Conservation (phyloP, 2,329 filamentous ascomycete genomes). For the Neonectria neomacrospora region DNA sequence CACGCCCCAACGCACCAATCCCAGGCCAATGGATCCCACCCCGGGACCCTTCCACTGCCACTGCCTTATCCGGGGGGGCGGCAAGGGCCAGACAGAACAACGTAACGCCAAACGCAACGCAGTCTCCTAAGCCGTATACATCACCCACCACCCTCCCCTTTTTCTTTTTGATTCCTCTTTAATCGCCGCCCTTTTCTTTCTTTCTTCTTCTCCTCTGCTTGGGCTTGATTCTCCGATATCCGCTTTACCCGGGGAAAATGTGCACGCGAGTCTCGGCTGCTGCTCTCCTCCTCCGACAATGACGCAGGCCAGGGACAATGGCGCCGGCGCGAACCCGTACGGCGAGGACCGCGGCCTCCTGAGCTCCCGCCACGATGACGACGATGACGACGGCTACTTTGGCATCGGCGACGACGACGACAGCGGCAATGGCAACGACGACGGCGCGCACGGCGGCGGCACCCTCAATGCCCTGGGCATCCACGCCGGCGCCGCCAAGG, state of each 20-base stretch:
- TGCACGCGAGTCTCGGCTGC: slow-evolving; percentile 39
- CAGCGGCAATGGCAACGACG: slow-evolving; percentile 33
- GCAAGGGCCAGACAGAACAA: slow-evolving; percentile 19
- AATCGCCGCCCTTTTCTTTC: not conserved
- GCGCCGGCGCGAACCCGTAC: slow-evolving; percentile 44
- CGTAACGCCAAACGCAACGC: slow-evolving; percentile 28
- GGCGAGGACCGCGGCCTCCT: slow-evolving; percentile 50
- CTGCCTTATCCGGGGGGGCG: slow-evolving; percentile 40
- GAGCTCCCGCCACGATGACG: slow-evolving; percentile 36
- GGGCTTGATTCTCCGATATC: not conserved
- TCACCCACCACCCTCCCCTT: not conserved
- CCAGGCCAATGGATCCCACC: slow-evolving; percentile 36
- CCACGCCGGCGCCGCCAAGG: slow-evolving; percentile 30
- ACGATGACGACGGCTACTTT: slow-evolving; percentile 44
- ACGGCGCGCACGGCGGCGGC: slow-evolving; percentile 19
- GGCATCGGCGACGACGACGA: slow-evolving; percentile 37
- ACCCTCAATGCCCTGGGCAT: slow-evolving; percentile 32
- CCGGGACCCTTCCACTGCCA: slow-evolving; percentile 23
- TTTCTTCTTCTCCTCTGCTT: not conserved
- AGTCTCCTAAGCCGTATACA: not conserved
- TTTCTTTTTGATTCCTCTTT: not conserved
- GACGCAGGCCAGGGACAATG: slow-evolving; percentile 47
- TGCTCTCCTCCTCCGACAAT: slow-evolving; percentile 44
- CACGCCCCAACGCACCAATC: slow-evolving; percentile 38
- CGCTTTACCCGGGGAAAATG: slow-evolving; percentile 35